Evolutionary conservation across 2,329 filamentous ascomycete species (phyloP), one percentile per base, ranked within the genome.

Genomic region (Tolypocladium endophyticum): DNA sequence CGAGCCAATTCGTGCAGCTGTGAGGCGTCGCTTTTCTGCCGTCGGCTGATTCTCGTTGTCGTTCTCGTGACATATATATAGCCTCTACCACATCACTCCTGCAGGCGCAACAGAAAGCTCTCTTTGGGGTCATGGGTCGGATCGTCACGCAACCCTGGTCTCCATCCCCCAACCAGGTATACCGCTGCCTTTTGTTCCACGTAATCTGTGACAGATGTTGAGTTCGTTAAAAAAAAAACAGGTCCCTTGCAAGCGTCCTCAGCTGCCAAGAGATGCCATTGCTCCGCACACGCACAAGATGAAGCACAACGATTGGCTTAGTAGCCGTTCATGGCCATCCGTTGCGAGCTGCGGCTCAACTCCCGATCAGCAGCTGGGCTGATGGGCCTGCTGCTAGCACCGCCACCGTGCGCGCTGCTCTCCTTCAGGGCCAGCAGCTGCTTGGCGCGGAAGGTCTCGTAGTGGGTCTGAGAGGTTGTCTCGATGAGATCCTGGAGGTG

Each of bases 361-460:
- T 99, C 94, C 66, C 94, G 87, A 67, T 99, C 94, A 60, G 94
- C 93, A 62, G 92, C 84, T 62, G 94, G 94, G 74, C 90, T 96
- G 81, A 99, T 99, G 71, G 94, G 94, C 74, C 93, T 85, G 70
- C 73, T 73, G 80, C 90, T 94, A 66, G 87, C 85, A 67, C 86
- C 85, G 68, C 86, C 80, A 65, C 87, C 89, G 66, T 91, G 89
- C 67, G 91, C 90, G 72, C 90, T 96, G 83, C 89, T 96, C 82
- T 99, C 94, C 86, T 97, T 99, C 74, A 99, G 84, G 61, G 94
- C 94, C 72, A 99, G 81, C 70, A 99, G 82, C 79, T 99, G 94
- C 87, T 99, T 99, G 71, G 94, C 92, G 77, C 94, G 92, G 92
- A 99, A 99, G 61, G 92, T 96, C 83, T 99, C 94, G 83, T 99